Evolutionary conservation across 208 protist species (phyloP).

Genomic region (Herpetomonas samuelpessoai): DNA sequence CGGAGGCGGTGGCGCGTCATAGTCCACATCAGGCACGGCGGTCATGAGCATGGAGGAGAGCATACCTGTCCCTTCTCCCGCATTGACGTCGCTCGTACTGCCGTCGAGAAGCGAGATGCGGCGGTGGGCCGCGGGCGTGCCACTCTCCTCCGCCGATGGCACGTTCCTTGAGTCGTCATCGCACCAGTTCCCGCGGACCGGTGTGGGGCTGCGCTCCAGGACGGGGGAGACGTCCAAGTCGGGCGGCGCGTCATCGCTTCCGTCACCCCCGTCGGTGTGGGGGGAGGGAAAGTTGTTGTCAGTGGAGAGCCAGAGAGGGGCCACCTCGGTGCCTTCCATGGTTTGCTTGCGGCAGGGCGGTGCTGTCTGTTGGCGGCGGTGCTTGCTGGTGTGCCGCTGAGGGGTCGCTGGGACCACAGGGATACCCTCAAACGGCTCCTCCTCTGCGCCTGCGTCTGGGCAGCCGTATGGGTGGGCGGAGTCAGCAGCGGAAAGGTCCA

Average conservation of each 20-base stretch:
- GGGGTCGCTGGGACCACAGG: not conserved
- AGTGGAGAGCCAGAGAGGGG: not conserved
- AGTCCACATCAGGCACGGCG: not conserved
- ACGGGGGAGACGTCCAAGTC: not conserved
- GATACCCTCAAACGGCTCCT: not conserved
- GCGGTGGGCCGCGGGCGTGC: not conserved
- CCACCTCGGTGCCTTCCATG: not conserved
- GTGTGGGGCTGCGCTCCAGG: not conserved
- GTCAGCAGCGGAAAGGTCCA: not conserved
- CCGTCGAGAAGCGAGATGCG: constrained; percentile 1
- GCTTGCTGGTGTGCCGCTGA: not conserved
- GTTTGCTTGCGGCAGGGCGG: not conserved
- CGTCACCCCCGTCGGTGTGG: no score
- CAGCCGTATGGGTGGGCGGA: not conserved
- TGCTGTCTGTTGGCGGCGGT: not conserved
- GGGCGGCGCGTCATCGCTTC: not conserved
- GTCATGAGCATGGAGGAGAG: not conserved
- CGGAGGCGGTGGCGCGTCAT: not conserved
- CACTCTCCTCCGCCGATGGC: not conserved
- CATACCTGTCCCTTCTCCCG: not conserved
- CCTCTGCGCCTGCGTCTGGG: not conserved
- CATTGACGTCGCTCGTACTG: not conserved
- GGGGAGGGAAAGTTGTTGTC: no score
- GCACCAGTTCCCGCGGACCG: constrained; percentile 1
- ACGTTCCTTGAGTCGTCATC: not conserved